Evolutionary conservation across 1,139 yeast species (phyloP).

Genomic region (Pichia sp.): DNA sequence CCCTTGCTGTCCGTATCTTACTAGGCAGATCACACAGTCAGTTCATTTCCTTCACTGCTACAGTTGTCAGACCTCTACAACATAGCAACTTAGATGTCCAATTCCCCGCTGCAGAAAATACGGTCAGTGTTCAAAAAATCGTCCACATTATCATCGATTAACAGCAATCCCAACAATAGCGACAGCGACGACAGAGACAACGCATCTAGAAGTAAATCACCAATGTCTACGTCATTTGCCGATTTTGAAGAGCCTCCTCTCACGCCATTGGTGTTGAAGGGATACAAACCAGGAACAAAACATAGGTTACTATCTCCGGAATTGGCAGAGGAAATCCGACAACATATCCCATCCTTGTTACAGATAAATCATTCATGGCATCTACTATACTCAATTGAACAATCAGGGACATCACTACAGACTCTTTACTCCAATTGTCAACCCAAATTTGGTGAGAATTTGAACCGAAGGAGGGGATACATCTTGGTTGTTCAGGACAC

Average conservation of each 20-base stretch:
- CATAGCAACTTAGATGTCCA: too few relatives aligned
- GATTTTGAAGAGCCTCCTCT: conserved; percentile 32
- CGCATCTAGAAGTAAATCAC: background rate
- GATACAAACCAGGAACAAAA: conserved; percentile 52
- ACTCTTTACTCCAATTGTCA: conserved; percentile 48
- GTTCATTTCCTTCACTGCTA: too few relatives aligned
- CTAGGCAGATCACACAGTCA: too few relatives aligned
- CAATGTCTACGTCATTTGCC: background rate
- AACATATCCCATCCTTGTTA: conserved; percentile 66
- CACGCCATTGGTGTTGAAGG: conserved; percentile 42
- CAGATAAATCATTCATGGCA: conserved; percentile 77
- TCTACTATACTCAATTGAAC: conserved; percentile 74
- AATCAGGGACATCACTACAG: conserved; percentile 81
- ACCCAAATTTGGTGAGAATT: conserved; percentile 21
- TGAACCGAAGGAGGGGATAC: conserved; percentile 51
- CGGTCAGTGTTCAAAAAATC: background rate
- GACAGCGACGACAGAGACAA: background rate
- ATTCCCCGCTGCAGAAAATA: background rate
- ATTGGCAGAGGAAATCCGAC: conserved; percentile 68
- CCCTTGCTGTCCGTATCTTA: too few relatives aligned
- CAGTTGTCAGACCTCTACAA: too few relatives aligned
- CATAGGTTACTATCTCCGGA: conserved; percentile 49
- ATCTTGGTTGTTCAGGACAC: conserved; percentile 62
- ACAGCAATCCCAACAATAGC: too few relatives aligned
- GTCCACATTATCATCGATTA: background rate